These are phyloP conservation scores for Paraphysoderma sedebokerense DNA, from an alignment of 371 early-diverging fungal species.

Conservation along the genomic window DNA sequence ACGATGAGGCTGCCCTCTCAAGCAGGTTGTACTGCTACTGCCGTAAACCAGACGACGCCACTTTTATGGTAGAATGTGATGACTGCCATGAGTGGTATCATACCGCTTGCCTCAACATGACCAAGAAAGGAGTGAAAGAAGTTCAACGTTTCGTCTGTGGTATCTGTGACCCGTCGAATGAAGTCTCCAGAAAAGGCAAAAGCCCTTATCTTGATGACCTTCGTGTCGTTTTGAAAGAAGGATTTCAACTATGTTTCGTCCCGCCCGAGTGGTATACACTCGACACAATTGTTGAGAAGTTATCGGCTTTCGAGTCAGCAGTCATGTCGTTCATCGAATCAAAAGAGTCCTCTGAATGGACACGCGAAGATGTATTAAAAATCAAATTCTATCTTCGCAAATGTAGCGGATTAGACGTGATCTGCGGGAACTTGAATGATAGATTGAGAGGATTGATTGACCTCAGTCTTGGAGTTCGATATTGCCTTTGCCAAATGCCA, in stretches of 20 bases:
- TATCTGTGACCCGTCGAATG: background rate
- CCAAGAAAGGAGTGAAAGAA: background rate
- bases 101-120: background rate
- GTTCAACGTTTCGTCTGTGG: background rate
- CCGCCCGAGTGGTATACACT: background rate
- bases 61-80: background rate
- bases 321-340: background rate
- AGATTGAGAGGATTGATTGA: background rate
- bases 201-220: background rate
- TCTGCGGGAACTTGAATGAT: background rate
- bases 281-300: background rate
- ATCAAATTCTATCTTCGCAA: constrained; percentile 1
- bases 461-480: background rate
- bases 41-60: background rate
- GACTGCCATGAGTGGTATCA: background rate
- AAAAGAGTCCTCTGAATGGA: background rate
- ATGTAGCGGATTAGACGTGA: background rate
- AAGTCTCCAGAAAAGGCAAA: background rate
- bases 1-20: background rate
- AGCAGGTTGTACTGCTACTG: background rate
- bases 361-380: background rate
- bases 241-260: background rate
- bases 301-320: background rate
- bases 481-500: constrained; percentile 1
- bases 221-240: background rate